phyloP scores from a whole-genome alignment of 257 asterid species.

The Penstemon newberryi region DNA sequence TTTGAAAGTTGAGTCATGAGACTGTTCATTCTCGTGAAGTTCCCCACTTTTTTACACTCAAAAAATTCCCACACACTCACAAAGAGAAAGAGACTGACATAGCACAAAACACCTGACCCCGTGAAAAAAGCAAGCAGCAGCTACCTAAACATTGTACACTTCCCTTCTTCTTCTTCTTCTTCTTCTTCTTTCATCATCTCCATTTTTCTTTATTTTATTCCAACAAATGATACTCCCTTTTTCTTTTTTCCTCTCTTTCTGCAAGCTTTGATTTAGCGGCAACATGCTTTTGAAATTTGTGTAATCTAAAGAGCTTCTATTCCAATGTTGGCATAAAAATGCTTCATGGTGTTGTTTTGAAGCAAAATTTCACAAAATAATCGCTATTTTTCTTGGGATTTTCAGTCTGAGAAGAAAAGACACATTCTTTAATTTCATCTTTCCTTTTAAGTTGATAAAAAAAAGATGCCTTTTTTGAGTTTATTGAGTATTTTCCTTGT shows the following conservation, averaged over 20 bases:
- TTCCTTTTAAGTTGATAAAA: conserved; percentile 18
- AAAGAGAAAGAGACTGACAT: conserved; percentile 13
- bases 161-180: too few relatives aligned
- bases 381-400: conserved; percentile 11
- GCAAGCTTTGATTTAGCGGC: conserved; percentile 3
- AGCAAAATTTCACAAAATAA: conserved; percentile 19
- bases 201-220: conserved; percentile 19
- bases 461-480: conserved; percentile 48
- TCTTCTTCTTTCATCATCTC: conserved; percentile 23
- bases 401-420: conserved; percentile 14
- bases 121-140: conserved; percentile 38
- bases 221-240: conserved; percentile 21
- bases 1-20: not conserved
- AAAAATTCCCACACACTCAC: not conserved
- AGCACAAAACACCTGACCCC: conserved; percentile 73
- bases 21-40: not conserved
- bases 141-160: conserved; percentile 46
- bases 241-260: conserved; percentile 19
- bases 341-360: conserved; percentile 19
- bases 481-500: conserved; percentile 43
- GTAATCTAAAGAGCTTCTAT: conserved; percentile 17
- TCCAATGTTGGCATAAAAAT: conserved; percentile 17
- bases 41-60: conserved; percentile 14
- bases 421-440: conserved; percentile 1
- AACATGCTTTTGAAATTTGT: conserved; percentile 28